These are phyloP conservation scores for Niveomyces coronatus DNA, from an alignment of 2,329 filamentous ascomycete species.

Conservation along the genomic window DNA sequence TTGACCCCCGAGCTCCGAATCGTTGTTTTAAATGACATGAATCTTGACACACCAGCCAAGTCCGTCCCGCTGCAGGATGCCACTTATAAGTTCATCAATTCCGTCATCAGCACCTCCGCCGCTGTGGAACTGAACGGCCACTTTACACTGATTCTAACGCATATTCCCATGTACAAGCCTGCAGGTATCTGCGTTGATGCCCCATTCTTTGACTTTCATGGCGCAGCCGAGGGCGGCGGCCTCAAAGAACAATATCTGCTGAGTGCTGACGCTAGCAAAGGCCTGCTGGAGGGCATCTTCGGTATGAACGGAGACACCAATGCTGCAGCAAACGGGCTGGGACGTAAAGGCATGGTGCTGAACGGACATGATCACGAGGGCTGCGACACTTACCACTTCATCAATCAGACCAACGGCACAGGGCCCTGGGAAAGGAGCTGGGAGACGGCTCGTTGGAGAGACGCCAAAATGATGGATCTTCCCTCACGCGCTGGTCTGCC, in stretches of 20 bases:
- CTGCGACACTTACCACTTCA: conserved; percentile 79
- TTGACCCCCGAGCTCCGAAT: conserved; percentile 64
- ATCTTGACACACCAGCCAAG: conserved; percentile 75
- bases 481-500: conserved; percentile 36
- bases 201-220: conserved; percentile 74
- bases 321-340: conserved; percentile 50
- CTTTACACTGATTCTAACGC: conserved; percentile 80
- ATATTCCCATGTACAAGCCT: conserved; percentile 81
- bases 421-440: conserved; percentile 32
- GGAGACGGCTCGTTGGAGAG: conserved; percentile 38
- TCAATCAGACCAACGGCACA: conserved; percentile 49
- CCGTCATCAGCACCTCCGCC: conserved; percentile 50
- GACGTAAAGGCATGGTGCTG: conserved; percentile 67
- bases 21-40: conserved; percentile 84
- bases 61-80: conserved; percentile 57
- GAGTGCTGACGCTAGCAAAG: conserved; percentile 57
- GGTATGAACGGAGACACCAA: conserved; percentile 57
- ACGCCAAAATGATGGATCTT: conserved; percentile 32
- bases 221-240: conserved; percentile 52
- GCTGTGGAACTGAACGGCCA: conserved; percentile 52
- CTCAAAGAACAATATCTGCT: conserved; percentile 89
- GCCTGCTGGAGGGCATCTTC: conserved; percentile 76
- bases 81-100: conserved; percentile 69
- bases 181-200: conserved; percentile 73
- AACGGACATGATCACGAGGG: conserved; percentile 95